Percentiles rank a stretch among this genome's conserved stretches.
These are phyloP conservation scores for Anthostomella pinea DNA, from an alignment of 2,329 filamentous ascomycete genomes.

Conservation along the genomic window DNA sequence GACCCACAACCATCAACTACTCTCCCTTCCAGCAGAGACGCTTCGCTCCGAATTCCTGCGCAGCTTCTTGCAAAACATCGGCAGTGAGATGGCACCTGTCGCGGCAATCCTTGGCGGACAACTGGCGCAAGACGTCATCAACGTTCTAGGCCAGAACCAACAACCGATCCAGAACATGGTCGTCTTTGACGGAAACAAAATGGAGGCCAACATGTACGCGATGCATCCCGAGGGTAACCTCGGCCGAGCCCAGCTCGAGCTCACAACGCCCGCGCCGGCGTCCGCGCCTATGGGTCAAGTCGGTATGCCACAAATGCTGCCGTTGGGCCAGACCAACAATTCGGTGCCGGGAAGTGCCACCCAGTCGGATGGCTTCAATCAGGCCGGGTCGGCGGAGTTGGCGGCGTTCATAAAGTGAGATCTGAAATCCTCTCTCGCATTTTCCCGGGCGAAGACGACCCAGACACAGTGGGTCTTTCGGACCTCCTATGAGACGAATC, in stretches of 20 bases:
- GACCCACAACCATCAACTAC: constrained; percentile 72
- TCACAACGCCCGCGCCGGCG: constrained; percentile 15
- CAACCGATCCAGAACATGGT: constrained; percentile 96
- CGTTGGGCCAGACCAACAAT: constrained; percentile 12
- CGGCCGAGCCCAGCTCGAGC: constrained; percentile 45
- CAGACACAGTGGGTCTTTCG: no score
- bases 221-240: constrained; percentile 67
- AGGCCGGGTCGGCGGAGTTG: constrained; percentile 1
- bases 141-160: constrained; percentile 84
- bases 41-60: constrained; percentile 71
- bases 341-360: constrained; percentile 10
- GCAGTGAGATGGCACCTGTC: constrained; percentile 80
- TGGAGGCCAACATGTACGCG: constrained; percentile 76
- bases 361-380: constrained; percentile 11
- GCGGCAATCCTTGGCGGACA: constrained; percentile 86
- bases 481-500: no score
- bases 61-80: constrained; percentile 82
- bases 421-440: no score
- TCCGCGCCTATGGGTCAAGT: constrained; percentile 20
- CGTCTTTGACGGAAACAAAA: constrained; percentile 81
- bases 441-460: no score
- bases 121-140: constrained; percentile 95
- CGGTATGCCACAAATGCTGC: constrained; percentile 22
- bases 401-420: no score
- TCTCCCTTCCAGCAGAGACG: constrained; percentile 66